Conservation (phyloP, 2,329 filamentous ascomycete species). For the Gaeumannomyces tritici region DNA sequence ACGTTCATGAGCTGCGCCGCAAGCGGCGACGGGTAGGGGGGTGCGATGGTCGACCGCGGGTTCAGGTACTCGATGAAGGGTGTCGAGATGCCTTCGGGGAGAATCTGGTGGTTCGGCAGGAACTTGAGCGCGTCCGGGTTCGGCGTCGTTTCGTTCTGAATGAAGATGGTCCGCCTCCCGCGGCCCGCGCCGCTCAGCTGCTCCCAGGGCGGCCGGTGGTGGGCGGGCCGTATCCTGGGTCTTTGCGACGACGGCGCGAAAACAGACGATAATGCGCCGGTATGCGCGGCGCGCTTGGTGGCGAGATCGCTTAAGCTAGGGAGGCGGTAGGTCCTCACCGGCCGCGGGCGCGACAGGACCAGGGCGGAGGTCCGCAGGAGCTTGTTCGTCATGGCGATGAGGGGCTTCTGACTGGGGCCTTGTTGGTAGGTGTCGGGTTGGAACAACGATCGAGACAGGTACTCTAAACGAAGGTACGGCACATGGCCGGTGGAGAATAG, state of each 20-base stretch:
- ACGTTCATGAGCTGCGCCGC: constrained; percentile 86
- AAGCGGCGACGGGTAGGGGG: constrained; percentile 83
- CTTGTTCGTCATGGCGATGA: constrained; percentile 10
- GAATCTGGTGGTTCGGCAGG: constrained; percentile 76
- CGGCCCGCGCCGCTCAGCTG: constrained; percentile 16
- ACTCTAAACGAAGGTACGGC: background rate
- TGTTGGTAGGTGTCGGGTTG: background rate
- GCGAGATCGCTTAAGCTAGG: constrained; percentile 11
- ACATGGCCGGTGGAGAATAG: background rate
- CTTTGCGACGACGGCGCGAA: constrained; percentile 15
- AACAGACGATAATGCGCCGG: constrained; percentile 9
- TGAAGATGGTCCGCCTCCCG: constrained; percentile 74
- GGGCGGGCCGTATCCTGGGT: constrained; percentile 11
- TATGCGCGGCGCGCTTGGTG: constrained; percentile 19
- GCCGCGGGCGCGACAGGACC: constrained; percentile 9
- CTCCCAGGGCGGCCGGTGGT: constrained; percentile 4
- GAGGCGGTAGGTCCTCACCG: constrained; percentile 2
- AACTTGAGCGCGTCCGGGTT: constrained; percentile 97
- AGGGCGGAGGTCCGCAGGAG: constrained; percentile 10
- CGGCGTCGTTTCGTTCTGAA: constrained; percentile 90
- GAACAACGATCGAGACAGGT: background rate
- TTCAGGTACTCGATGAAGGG: constrained; percentile 88
- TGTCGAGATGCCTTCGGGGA: constrained; percentile 63
- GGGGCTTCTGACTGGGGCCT: background rate
- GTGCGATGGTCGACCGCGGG: constrained; percentile 77